A percentile compares a stretch with the other conserved stretches of the same genome.
phyloP scores from a whole-genome alignment of 1,284 basidiomycete species.

The Caloboletus inedulis region DNA sequence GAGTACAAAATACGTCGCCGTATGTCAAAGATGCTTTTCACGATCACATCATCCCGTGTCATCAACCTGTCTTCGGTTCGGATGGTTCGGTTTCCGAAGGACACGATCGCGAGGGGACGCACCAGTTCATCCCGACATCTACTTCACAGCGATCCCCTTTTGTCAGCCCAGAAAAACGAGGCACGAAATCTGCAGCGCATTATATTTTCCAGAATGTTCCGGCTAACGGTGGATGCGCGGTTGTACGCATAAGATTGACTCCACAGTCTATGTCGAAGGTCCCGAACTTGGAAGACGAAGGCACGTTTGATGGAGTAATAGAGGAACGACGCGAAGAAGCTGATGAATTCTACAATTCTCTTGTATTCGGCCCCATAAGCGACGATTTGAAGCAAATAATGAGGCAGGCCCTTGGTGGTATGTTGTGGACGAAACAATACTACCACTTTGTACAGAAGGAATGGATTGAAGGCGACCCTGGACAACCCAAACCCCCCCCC shows the following conservation, averaged over 20 bases:
- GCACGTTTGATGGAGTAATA: constrained; percentile 83
- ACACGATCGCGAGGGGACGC: constrained; percentile 31
- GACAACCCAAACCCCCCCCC: constrained; percentile 91
- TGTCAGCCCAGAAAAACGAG: constrained; percentile 84
- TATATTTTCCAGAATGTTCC: constrained; percentile 89
- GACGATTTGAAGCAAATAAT: constrained; percentile 95
- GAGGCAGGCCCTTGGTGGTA: constrained; percentile 96
- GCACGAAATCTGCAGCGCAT: constrained; percentile 93
- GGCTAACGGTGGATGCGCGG: constrained; percentile 88
- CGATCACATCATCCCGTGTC: constrained; percentile 87
- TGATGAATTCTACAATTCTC: constrained; percentile 89
- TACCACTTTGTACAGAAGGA: constrained; percentile 96
- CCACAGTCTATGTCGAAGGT: constrained; percentile 74
- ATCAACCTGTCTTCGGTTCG: constrained; percentile 54
- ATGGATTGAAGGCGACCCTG: constrained; percentile 94
- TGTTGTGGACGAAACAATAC: constrained; percentile 99
- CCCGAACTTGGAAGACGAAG: constrained; percentile 82
- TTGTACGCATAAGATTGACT: constrained; percentile 93
- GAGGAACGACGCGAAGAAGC: constrained; percentile 90
- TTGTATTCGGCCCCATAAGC: constrained; percentile 79
- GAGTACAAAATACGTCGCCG: constrained; percentile 76
- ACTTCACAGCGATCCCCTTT: constrained; percentile 54
- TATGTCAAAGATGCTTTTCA: constrained; percentile 99
- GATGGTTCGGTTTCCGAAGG: constrained; percentile 32
- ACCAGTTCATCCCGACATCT: constrained; percentile 43